Base-by-base conservation (phyloP, 2,329 filamentous ascomycete genomes). In the Tolypocladium nubicola region DNA sequence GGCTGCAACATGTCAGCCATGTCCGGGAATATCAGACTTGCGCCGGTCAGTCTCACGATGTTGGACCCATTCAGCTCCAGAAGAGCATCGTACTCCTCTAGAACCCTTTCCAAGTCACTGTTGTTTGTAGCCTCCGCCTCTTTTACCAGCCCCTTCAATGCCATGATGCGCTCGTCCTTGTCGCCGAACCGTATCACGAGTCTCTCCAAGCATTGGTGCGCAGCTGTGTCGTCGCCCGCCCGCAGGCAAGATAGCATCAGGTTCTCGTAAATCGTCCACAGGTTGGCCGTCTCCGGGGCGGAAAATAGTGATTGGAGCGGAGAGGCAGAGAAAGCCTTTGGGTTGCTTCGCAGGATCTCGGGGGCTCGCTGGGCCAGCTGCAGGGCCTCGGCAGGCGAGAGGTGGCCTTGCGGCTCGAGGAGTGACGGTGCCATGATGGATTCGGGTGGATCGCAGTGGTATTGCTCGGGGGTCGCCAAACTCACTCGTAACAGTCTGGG, bases 231-330 rank as follows among this genome's bases (percentile, higher is more conserved):
- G 71, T 97, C 89, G 56, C 89, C 88, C 0, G 89, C 91, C 54
- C 89, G 87, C 41, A 99, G 81, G 66, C 89, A 94, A 37, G 90
- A 85, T 39, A 94, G 76, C 63, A 97, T 77, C 21, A 97, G 80
- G 68, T 96, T 94, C 74, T 97, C 93, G 72, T 94, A 89, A 49
- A 83, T 84, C 19, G 82, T 82, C 91, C 93, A 97, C 67, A 89
- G 79, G 62, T 96, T 90, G 56, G 88, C 79, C 0, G 85, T 86
- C 70, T 97, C 92, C 37, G 80, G 70, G 1, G 79, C 72, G 1
- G 79, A 75, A 64, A 84, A 78, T 4, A 86, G 70, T 10, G 79
- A 79, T 33, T 69, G 65, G 11, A 86, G 64, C 3, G 79, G 75
- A 38, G 82, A 83, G n/a, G 77, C 73, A 6, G 80, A 80, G 59